Percentiles rank a stretch among this genome's conserved stretches.
Conservation (phyloP, 441 rosid species). For the Gossypium gossypioides region DNA sequence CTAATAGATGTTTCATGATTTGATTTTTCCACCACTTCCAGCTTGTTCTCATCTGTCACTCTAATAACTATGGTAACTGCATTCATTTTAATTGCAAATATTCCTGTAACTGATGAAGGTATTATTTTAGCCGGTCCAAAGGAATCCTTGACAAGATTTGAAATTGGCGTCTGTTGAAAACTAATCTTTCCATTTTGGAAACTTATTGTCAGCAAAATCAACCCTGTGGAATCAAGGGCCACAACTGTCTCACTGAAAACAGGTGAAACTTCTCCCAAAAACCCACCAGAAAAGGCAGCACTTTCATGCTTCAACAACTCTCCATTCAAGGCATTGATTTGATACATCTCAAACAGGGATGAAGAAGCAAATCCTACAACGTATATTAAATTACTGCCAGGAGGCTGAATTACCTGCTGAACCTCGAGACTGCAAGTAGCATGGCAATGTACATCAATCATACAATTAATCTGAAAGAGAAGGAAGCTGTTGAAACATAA, state of each 20-base stretch:
- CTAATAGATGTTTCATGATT: constrained; percentile 57
- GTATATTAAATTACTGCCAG: constrained; percentile 42
- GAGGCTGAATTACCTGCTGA: constrained; percentile 58
- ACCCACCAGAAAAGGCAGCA: constrained; percentile 54
- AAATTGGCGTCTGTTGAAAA: constrained; percentile 45
- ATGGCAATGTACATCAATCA: constrained; percentile 20
- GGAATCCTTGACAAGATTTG: constrained; percentile 45
- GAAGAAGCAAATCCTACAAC: constrained; percentile 62
- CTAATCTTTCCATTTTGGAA: constrained; percentile 50
- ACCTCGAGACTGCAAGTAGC: constrained; percentile 56
- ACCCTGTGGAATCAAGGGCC: constrained; percentile 58
- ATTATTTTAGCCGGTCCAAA: constrained; percentile 44
- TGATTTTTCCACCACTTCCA: constrained; percentile 63
- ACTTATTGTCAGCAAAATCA: constrained; percentile 45
- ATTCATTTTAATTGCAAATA: constrained; percentile 48
- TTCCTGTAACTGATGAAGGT: constrained; percentile 45
- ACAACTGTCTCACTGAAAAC: constrained; percentile 62
- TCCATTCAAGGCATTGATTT: constrained; percentile 63
- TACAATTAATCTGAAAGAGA: constrained; percentile 2
- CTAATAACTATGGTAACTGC: constrained; percentile 36
- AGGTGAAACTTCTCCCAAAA: constrained; percentile 48
- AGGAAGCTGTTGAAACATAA: constrained; percentile 6
- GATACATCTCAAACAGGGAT: constrained; percentile 55
- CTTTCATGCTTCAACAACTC: constrained; percentile 58
- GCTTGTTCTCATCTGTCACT: constrained; percentile 43